Conservation (phyloP, 1,284 basidiomycete genomes). For the Phellopilus nigrolimitatus region DNA sequence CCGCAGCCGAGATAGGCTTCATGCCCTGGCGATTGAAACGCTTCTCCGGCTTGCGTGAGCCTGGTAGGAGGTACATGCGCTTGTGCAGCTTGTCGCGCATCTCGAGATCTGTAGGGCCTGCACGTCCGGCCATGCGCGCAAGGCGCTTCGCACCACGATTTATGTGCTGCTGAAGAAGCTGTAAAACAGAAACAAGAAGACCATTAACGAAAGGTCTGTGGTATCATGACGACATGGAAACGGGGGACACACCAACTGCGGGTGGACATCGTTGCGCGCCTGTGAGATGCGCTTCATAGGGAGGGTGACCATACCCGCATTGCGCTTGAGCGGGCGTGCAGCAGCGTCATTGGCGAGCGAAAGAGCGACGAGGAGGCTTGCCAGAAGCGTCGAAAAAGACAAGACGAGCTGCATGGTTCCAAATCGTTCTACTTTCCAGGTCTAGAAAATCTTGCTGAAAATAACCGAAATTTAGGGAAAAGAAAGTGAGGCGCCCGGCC, state of each 20-base stretch:
- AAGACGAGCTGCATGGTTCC: constrained; percentile 48
- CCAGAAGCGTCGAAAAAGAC: constrained; percentile 49
- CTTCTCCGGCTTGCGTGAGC: constrained; percentile 23
- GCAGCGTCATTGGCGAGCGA: constrained; percentile 23
- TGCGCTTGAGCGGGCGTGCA: constrained; percentile 25
- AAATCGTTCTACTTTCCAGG: constrained; percentile 1
- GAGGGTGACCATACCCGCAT: constrained; percentile 45
- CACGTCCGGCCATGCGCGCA: constrained; percentile 63
- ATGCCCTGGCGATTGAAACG: constrained; percentile 34
- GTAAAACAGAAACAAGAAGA: constrained; percentile 10
- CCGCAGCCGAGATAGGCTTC: not conserved
- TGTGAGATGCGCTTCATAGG: constrained; percentile 48
- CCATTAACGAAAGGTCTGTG: constrained; percentile 7
- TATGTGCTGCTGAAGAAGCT: constrained; percentile 69
- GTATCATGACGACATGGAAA: not conserved
- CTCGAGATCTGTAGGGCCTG: constrained; percentile 43
- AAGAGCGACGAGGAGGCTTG: constrained; percentile 45
- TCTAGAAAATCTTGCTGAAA: constrained; percentile 3
- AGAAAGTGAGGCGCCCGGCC: constrained; percentile 16
- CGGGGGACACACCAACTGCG: constrained; percentile 50
- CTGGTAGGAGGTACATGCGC: constrained; percentile 40
- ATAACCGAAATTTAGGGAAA: constrained; percentile 4
- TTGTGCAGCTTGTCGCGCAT: constrained; percentile 50
- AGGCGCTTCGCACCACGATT: constrained; percentile 62
- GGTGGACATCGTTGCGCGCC: constrained; percentile 44